Evolutionary conservation across 2,329 filamentous ascomycete genomes (phyloP).

Genomic region (Diaporthe sp.): DNA sequence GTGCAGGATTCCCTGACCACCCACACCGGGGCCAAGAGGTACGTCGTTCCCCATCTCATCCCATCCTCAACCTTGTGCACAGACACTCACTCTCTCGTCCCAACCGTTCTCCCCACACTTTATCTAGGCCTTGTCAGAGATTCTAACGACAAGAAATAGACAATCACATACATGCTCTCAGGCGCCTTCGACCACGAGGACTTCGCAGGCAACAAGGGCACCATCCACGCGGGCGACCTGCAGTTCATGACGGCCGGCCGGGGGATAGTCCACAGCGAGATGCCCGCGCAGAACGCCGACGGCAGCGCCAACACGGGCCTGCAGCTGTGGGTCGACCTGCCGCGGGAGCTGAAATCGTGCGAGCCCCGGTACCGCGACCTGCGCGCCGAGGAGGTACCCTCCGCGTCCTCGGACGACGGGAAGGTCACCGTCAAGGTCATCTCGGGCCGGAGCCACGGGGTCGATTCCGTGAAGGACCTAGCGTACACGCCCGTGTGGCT

Average conservation of each 20-base stretch:
- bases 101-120: not conserved
- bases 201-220: slow-evolving; percentile 87
- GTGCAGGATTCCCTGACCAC: slow-evolving; percentile 94
- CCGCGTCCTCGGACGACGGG: slow-evolving; percentile 76
- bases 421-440: slow-evolving; percentile 91
- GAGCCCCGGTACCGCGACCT: slow-evolving; percentile 95
- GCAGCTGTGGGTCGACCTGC: slow-evolving; percentile 96
- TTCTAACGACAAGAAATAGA: slow-evolving; percentile 82
- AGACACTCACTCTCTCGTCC: not conserved
- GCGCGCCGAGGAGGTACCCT: slow-evolving; percentile 81
- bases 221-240: slow-evolving; percentile 86
- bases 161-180: slow-evolving; percentile 88
- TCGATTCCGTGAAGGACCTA: slow-evolving; percentile 89
- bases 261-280: slow-evolving; percentile 95
- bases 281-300: slow-evolving; percentile 85
- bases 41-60: slow-evolving; percentile 37
- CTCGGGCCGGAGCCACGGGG: slow-evolving; percentile 83
- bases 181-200: slow-evolving; percentile 94
- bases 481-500: slow-evolving; percentile 99
- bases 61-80: not conserved
- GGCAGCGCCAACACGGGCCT: slow-evolving; percentile 85
- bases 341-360: slow-evolving; percentile 83
- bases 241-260: slow-evolving; percentile 98
- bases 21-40: slow-evolving; percentile 43
- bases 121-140: too few relatives aligned